phyloP scores from a whole-genome alignment of 768 basidiomycete genomes.

The Naganishia kalamii region DNA sequence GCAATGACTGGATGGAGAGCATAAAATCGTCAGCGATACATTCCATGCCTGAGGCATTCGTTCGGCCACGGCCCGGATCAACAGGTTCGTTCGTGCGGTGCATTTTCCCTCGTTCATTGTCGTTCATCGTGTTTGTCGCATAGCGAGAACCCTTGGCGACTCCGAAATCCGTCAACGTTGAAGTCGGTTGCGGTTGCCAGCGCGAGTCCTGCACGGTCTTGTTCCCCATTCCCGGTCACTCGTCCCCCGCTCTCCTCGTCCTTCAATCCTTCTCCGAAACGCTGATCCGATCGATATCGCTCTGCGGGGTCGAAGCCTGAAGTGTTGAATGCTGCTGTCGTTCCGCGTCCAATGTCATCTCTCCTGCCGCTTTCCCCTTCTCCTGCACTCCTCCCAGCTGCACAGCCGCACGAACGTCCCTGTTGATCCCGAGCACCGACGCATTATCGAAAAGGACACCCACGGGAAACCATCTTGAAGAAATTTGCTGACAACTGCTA shows the following conservation, averaged over 20 bases:
- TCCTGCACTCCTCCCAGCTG: neutral
- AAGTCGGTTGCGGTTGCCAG: too few relatives aligned
- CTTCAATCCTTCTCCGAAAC: neutral
- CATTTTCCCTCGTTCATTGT: neutral
- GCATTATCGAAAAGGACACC: neutral
- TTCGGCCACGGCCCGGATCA: neutral
- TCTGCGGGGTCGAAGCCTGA: neutral
- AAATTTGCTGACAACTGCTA: constrained; percentile 20
- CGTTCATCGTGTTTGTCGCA: neutral
- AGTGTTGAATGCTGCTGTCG: neutral
- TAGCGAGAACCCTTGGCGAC: neutral
- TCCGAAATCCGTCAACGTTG: too few relatives aligned
- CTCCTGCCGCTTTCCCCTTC: neutral
- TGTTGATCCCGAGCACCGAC: constrained; percentile 11
- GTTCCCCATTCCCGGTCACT: too few relatives aligned
- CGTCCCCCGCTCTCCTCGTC: neutral
- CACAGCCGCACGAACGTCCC: neutral
- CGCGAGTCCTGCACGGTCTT: too few relatives aligned
- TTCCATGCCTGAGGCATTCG: neutral
- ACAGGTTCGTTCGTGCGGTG: neutral
- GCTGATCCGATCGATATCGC: too few relatives aligned
- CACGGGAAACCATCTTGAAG: constrained; percentile 20
- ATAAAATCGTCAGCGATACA: constrained; percentile 4
- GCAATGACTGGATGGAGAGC: constrained; percentile 36
- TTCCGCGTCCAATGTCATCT: too few relatives aligned